Conservation (phyloP, 345 rosid genomes). For the Citrus inodora region DNA sequence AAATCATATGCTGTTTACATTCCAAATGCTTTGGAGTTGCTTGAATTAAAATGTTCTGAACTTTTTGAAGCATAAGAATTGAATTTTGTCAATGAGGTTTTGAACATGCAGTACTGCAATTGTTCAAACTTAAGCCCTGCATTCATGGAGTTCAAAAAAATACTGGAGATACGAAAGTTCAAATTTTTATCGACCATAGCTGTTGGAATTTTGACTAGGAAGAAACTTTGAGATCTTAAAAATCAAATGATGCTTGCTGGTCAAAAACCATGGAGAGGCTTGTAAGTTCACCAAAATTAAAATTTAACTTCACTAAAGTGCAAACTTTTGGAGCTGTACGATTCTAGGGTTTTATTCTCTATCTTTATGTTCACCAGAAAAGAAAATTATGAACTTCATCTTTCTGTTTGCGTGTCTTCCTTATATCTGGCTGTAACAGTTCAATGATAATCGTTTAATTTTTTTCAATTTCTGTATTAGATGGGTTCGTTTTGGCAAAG, state of each 20-base stretch:
- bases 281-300: neutral
- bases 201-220: neutral
- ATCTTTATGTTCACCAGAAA: neutral
- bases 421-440: neutral
- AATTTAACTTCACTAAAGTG: neutral
- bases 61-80: neutral
- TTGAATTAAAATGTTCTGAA: neutral
- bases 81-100: neutral
- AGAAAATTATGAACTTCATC: neutral
- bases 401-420: neutral
- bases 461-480: slow-evolving; percentile 24
- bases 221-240: neutral
- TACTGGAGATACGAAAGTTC: neutral
- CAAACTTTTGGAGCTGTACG: neutral
- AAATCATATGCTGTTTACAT: neutral
- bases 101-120: neutral
- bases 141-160: neutral
- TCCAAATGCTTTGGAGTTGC: neutral
- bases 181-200: neutral
- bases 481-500: slow-evolving; percentile 88
- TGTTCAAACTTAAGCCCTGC: neutral
- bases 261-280: neutral
- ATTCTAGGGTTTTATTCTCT: slow-evolving; percentile 1
- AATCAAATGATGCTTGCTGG: neutral
- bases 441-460: neutral